Evolutionary conservation across 108 stramenopile species (phyloP), one percentile per base, ranked within the genome.

Genomic region (Pseudonitzschia multiseries): DNA sequence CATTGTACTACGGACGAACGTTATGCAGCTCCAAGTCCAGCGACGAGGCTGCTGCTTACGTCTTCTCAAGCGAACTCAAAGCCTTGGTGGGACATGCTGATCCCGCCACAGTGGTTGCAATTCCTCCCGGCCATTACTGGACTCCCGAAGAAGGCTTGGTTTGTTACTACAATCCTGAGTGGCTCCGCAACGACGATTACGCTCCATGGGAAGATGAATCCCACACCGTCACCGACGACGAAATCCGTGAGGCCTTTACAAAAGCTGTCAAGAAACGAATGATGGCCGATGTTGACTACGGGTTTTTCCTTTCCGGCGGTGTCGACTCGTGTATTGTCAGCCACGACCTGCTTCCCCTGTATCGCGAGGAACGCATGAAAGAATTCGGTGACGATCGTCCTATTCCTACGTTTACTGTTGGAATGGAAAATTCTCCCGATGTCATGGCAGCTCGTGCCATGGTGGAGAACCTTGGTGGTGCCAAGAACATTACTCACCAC

Each of bases 251-350:
- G 36, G 86, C 86, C 17, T 88, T 91, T 74, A 57, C 56, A 8
- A 75, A 74, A 41, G 90, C 90, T 22, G 79, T 91, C 2, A 60
- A 81, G 66, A 87, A 88, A 69, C 83, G 90, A 24, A 84, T 86
- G 82, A 91, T 91, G 90, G 52, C 90, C 14, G 90, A 91, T 75
- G 90, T 91, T 0, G 90, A 91, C 62, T 87, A 87, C 69, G 90
- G 90, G 40, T 86, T 91, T 61, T 87, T 91, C 65, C 70, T 91
- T 21, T 78, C 76, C 22, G 90, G 90, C n/a, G 90, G 90, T 14
- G 84, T 91, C 48, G 90, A 91, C 68, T 87, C 86, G 15, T 88
- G 84, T 46, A 79, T 91, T 67, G 86, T 91, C 17, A 59, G 83
- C 13, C 86, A 90, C 60, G 85, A 77, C 61, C 65, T 89, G 0